A percentile compares a stretch with the other conserved stretches of the same genome.
These are phyloP conservation scores for Candolleomyces aberdarensis DNA, from an alignment of 768 basidiomycete genomes.

Conservation along the genomic window DNA sequence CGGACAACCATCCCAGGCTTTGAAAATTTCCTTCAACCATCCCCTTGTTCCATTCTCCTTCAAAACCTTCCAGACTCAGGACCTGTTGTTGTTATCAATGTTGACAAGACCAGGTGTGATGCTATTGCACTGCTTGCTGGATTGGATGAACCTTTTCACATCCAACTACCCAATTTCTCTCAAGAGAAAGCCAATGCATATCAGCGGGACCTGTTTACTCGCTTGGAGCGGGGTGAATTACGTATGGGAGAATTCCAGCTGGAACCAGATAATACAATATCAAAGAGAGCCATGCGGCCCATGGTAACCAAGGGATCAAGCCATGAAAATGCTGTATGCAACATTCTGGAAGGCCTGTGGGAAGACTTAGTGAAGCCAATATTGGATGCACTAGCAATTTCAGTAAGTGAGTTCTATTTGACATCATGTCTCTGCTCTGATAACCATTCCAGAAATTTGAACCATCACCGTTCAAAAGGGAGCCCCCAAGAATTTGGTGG, in stretches of 20 bases:
- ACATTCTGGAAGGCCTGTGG: neutral
- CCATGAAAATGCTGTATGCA: neutral
- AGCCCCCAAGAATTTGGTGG: neutral
- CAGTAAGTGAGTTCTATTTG: neutral
- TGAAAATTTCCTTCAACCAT: constrained; percentile 18
- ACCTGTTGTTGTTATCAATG: constrained; percentile 19
- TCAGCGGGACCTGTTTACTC: neutral
- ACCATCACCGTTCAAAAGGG: neutral
- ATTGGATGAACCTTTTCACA: constrained; percentile 6
- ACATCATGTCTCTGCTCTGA: neutral
- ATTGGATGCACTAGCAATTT: constrained; percentile 5
- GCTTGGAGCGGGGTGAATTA: neutral
- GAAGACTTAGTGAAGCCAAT: constrained; percentile 5
- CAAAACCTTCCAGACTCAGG: constrained; percentile 11
- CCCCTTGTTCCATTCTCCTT: constrained; percentile 1
- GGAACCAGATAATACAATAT: no score
- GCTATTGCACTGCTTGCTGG: constrained; percentile 14
- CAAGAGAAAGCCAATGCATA: neutral
- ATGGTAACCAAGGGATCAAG: no score
- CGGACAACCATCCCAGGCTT: constrained; percentile 13
- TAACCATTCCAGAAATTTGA: neutral
- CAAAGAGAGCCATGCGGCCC: no score
- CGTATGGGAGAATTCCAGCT: neutral
- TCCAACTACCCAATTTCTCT: constrained; percentile 7
- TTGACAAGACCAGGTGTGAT: constrained; percentile 17